Evolutionary conservation across 2,329 filamentous ascomycete species (phyloP).

Genomic region (Calonectria honghensis): DNA sequence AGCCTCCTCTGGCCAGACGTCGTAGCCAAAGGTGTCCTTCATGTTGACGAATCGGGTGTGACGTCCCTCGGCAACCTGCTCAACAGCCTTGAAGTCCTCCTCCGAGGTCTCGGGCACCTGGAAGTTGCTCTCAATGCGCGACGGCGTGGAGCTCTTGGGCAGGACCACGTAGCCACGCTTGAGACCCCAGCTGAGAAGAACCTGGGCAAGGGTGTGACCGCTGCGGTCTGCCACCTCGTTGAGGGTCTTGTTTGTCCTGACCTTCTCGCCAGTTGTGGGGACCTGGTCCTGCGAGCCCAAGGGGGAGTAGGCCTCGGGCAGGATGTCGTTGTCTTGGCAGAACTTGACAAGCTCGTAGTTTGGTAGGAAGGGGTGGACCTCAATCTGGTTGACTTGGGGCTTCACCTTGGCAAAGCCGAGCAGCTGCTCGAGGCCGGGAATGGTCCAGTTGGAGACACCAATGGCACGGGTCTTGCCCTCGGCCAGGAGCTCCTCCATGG

Average conservation of each 20-base stretch:
- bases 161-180: slow-evolving; percentile 80
- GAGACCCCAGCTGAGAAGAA: slow-evolving; percentile 77
- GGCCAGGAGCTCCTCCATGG: slow-evolving; percentile 70
- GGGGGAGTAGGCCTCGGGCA: slow-evolving; percentile 74
- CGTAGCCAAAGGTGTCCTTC: slow-evolving; percentile 86
- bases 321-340: slow-evolving; percentile 70
- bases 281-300: slow-evolving; percentile 73
- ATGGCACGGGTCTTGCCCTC: slow-evolving; percentile 66
- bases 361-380: slow-evolving; percentile 68
- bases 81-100: slow-evolving; percentile 74
- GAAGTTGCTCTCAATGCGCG: slow-evolving; percentile 70
- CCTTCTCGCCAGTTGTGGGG: slow-evolving; percentile 53
- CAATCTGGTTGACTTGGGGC: slow-evolving; percentile 71
- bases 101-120: slow-evolving; percentile 56
- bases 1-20: slow-evolving; percentile 79
- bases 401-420: slow-evolving; percentile 63
- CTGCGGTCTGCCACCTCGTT: slow-evolving; percentile 71
- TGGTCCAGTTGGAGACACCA: slow-evolving; percentile 72
- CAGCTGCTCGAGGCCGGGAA: slow-evolving; percentile 60
- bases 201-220: slow-evolving; percentile 70
- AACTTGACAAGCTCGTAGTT: slow-evolving; percentile 71
- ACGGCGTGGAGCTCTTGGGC: slow-evolving; percentile 81
- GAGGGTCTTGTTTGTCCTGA: slow-evolving; percentile 62
- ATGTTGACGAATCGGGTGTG: slow-evolving; percentile 86
- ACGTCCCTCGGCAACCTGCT: slow-evolving; percentile 69